A percentile compares a stretch with the other conserved stretches of the same genome.
Evolutionary conservation across 176 grass and related monocot species (phyloP).

Genomic region (Paspalum notatum): DNA sequence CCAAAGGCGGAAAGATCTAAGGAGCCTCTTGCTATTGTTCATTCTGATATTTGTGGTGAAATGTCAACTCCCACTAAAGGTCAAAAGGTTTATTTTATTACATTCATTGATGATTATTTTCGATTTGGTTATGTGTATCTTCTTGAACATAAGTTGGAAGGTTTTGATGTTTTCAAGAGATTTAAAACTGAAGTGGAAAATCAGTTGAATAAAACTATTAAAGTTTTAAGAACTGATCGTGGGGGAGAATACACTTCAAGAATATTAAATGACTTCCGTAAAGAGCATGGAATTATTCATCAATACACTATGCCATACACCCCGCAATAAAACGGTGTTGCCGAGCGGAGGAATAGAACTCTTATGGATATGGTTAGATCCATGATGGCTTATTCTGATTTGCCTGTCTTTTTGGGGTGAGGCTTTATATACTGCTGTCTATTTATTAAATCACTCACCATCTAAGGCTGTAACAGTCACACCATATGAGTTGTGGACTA

Average conservation of each 20-base stretch:
- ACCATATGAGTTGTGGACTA: slow-evolving; percentile 6
- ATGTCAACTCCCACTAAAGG: neutral
- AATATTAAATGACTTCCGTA: slow-evolving; percentile 5
- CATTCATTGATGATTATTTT: slow-evolving; percentile 7
- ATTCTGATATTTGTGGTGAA: slow-evolving; percentile 24
- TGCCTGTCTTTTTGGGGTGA: neutral
- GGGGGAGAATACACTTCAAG: slow-evolving; percentile 22
- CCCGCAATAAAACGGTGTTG: neutral
- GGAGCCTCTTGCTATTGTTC: slow-evolving; percentile 20
- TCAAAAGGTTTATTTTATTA: slow-evolving; percentile 19
- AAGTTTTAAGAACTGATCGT: slow-evolving; percentile 13
- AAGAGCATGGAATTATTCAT: slow-evolving; percentile 30
- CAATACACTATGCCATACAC: slow-evolving; percentile 5
- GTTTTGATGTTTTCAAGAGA: slow-evolving; percentile 11
- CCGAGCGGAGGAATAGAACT: neutral
- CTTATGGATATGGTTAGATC: slow-evolving; percentile 3
- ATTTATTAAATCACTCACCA: slow-evolving; percentile 23
- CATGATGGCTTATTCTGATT: slow-evolving; percentile 22
- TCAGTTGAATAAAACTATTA: slow-evolving; percentile 28
- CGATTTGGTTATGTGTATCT: slow-evolving; percentile 21
- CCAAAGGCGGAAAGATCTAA: too few relatives aligned
- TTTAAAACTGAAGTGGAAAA: slow-evolving; percentile 19
- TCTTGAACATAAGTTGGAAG: slow-evolving; percentile 8
- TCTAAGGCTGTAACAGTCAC: neutral
- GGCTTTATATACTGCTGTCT: neutral